Percentiles rank a stretch among this genome's conserved stretches.
Evolutionary conservation across 495 filamentous ascomycete species (phyloP).

Genomic region (Astrothelium macrocarpum): DNA sequence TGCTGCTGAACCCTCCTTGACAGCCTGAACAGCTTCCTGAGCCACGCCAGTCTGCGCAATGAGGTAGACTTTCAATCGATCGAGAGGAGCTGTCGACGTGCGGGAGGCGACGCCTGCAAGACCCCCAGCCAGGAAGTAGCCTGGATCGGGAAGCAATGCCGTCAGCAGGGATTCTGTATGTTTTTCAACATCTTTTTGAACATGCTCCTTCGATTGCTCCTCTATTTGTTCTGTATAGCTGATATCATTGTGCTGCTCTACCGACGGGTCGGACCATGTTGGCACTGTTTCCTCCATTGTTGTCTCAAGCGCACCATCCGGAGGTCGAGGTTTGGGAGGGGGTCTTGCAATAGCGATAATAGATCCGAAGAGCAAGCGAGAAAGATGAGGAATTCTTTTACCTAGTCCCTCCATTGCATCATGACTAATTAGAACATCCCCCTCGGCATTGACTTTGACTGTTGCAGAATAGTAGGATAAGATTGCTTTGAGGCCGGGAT

Average conservation of each 20-base stretch:
- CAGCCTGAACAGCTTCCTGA: constrained; percentile 51
- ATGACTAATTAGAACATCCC: constrained; percentile 85
- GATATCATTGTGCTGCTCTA: not conserved
- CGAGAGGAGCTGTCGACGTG: constrained; percentile 88
- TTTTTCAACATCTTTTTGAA: not conserved
- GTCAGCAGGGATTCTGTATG: constrained; percentile 38
- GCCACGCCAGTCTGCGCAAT: constrained; percentile 74
- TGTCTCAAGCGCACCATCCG: not conserved
- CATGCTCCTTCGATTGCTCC: not conserved
- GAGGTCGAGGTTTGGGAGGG: not conserved
- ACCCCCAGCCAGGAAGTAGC: constrained; percentile 94
- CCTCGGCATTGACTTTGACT: constrained; percentile 83
- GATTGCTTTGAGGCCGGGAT: constrained; percentile 68
- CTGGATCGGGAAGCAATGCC: constrained; percentile 60
- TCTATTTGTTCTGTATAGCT: not conserved
- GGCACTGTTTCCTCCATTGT: not conserved
- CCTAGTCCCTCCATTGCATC: constrained; percentile 86
- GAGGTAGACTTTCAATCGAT: constrained; percentile 93
- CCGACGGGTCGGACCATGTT: not conserved
- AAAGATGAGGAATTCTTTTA: constrained; percentile 73
- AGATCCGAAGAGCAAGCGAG: constrained; percentile 54
- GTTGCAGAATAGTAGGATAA: constrained; percentile 87
- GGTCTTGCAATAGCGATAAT: constrained; percentile 48
- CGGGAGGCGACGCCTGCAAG: constrained; percentile 59
- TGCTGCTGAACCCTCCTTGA: constrained; percentile 60